Evolutionary conservation across 2,329 filamentous ascomycete species (phyloP).

Genomic region (Zasmidium angulare): DNA sequence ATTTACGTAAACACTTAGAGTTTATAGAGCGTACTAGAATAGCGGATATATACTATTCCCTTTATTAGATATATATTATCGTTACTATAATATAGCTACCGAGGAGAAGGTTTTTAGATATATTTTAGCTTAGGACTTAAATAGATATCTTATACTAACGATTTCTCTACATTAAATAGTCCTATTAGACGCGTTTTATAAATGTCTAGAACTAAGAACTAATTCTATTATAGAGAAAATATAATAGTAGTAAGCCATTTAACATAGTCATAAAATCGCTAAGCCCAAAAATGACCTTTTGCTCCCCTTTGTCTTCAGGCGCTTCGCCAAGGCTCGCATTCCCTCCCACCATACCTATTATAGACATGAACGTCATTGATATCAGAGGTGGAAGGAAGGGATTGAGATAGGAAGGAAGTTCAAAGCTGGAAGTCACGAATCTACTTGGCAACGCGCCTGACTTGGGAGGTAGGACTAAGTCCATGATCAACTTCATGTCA

Average conservation of each 20-base stretch:
- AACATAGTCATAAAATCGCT: not conserved
- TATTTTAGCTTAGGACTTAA: not conserved
- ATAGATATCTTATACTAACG: not conserved
- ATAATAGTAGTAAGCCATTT: not conserved
- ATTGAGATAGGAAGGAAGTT: no score
- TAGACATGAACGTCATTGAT: no score
- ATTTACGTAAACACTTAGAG: not conserved
- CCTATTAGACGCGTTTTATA: not conserved
- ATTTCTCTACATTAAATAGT: not conserved
- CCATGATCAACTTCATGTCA: constrained; percentile 50
- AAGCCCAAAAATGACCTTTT: not conserved
- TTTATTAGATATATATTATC: not conserved
- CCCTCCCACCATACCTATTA: no score
- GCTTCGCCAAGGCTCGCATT: no score
- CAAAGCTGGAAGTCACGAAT: no score
- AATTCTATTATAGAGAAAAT: not conserved
- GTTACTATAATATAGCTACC: not conserved
- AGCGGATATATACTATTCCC: not conserved
- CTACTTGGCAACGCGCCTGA: no score
- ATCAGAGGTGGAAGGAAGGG: no score
- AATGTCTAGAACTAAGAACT: not conserved
- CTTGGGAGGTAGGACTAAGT: no score
- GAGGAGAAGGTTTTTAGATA: not conserved
- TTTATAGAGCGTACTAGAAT: not conserved
- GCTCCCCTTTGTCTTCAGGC: constrained; percentile 32